Base-by-base conservation (phyloP, 2,329 filamentous ascomycete genomes). In the Arthrobotrys musiformis region DNA sequence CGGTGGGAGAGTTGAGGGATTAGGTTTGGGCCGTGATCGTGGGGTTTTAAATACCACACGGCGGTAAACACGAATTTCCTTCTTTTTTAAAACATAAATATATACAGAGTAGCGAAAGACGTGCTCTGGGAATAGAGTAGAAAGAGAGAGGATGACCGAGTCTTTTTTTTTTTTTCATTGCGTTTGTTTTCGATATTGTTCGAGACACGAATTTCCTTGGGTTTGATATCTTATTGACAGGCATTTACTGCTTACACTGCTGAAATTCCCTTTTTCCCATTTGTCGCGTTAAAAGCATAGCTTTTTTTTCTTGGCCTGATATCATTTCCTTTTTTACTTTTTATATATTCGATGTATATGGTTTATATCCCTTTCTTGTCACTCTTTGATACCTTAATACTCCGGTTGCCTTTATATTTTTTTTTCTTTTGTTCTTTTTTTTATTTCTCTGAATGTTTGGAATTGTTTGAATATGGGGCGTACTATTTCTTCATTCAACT, bases 21-120 rank as follows among this genome's bases (percentile, higher is more conserved):
- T 75, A 6, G 70, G 70, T 1, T 40, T 75, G 19, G 70, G 70
- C 3, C 50, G 70, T 28, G 70, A 75, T 46, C 63, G 70, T 40
- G 54, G 54, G n/a, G 67, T 75, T 19, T 42, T 75, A 56, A 75
- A 75, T 63, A 75, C 70, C 33, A 75, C 70, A 8, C 42, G 70
- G 35, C 61, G 70, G 46, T 75, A 58, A 40, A 70, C 11, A 40
- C 26, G 19, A 9, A 28, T 28, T 17, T 17, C 48, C 52, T 17
- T 2, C 28, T 37, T 28, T 64, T 52, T 56, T 8, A 13, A 4
- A 13, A 13, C 1, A 46, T 11, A n/a, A n/a, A 22, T 24, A 35
- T 19, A 22, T n/a, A 56, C n/a, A 33, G 50, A 33, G 30, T 56
- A 56, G 28, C 35, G 28, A 52, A 30, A 48, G 60, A 17, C 28